Percentiles rank a stretch among this genome's conserved stretches.
Evolutionary conservation across 2,329 filamentous ascomycete genomes (phyloP).

Genomic region (Fusarium transvaalense): DNA sequence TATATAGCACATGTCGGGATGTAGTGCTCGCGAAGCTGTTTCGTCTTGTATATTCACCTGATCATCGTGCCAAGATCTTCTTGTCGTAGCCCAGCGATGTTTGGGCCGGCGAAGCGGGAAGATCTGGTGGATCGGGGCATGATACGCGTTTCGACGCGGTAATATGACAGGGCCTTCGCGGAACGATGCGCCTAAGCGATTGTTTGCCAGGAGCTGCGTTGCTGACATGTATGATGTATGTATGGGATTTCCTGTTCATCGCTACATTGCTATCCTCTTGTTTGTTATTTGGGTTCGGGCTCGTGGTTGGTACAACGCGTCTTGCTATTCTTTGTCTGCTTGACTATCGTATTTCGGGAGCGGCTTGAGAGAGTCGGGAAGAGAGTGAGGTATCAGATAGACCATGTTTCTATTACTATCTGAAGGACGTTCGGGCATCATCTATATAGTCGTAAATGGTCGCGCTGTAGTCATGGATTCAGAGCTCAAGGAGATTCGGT

Average conservation of each 20-base stretch:
- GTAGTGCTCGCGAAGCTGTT: background rate
- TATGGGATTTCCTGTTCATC: constrained; percentile 7
- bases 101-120: background rate
- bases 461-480: background rate
- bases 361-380: background rate
- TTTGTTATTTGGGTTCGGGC: background rate
- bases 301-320: background rate
- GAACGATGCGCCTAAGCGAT: background rate
- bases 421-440: no score
- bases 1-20: background rate
- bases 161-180: background rate
- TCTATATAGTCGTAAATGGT: background rate
- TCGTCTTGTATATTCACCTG: background rate
- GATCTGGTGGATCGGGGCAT: background rate
- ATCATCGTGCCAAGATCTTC: rapidly evolving
- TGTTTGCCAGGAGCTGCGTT: background rate
- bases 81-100: background rate
- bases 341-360: background rate
- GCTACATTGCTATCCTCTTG: background rate
- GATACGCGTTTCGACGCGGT: background rate
- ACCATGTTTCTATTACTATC: background rate
- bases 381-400: background rate
- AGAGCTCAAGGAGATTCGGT: no score
- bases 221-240: no score
- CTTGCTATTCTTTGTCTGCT: constrained; percentile 1